Evolutionary conservation across 306 rosid species (phyloP), one percentile per base, ranked within the genome.

Genomic region (Astragalus membranaceus): DNA sequence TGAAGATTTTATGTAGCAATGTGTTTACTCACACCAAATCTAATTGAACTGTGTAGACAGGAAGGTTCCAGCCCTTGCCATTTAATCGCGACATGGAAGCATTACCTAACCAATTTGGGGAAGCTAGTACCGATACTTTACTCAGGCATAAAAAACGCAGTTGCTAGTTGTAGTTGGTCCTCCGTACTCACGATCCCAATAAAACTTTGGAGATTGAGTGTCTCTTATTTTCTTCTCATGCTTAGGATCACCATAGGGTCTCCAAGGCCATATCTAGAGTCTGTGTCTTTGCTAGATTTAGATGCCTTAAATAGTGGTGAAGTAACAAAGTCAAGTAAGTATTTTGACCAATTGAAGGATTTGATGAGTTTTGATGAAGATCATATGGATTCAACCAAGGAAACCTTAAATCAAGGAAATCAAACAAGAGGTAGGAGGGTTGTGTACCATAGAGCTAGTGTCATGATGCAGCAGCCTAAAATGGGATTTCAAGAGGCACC

Each of bases 141-240:
- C 92, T 91, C 23, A 88, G 91, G 73, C 79, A 60, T 49, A 69
- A 88, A 67, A 91, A 83, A 80, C 97, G 91, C 70, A 86, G 46
- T 65, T 88, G 92, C 82, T 91, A 83, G 79, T 72, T 49, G 62
- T 46, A 44, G 6, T 44, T 69, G 65, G 44, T 62, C 68, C 37
- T 78, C 60, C 6, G 6, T 62, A 4, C 44, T 39, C 64, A 44
- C 55, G 3, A 20, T 78, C 64, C 64, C 77, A 56, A 39, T 14
- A 64, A 78, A 58, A 53, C 77, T 88, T 43, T 75, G 83, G 75
- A 72, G 76, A 52, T n/a, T 83, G 75, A 16, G 72, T 68, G 8
- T 71, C 44, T 86, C 88, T 43, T 75, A 79, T 5, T 48, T 90
- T 67, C 73, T 48, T 29, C 85, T 78, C 35, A 3, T 85, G 67